Conservation (phyloP, 1,284 basidiomycete genomes). For the Termitomyces sp. region DNA sequence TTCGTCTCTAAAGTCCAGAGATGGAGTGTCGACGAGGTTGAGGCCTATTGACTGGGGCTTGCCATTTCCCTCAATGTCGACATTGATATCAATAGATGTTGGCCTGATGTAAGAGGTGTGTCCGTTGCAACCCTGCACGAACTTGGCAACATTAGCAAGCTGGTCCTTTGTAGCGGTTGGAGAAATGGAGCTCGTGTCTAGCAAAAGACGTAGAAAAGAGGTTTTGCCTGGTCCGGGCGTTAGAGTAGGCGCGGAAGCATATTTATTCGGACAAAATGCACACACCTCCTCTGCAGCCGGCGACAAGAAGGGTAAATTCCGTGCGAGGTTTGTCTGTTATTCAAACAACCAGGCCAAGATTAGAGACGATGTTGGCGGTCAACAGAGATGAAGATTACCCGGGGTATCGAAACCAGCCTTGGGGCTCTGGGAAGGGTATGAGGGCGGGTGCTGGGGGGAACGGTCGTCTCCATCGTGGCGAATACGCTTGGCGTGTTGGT, state of each 20-base stretch:
- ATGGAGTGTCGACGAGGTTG: slow-evolving; percentile 74
- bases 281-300: slow-evolving; percentile 53
- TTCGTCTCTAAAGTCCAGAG: slow-evolving; percentile 64
- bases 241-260: slow-evolving; percentile 15
- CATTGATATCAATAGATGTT: slow-evolving; percentile 61
- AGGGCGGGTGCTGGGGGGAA: slow-evolving; percentile 15
- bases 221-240: slow-evolving; percentile 68
- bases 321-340: slow-evolving; percentile 27
- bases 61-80: slow-evolving; percentile 42
- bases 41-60: slow-evolving; percentile 48
- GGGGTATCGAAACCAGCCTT: slow-evolving; percentile 27
- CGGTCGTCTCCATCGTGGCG: slow-evolving; percentile 39
- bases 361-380: slow-evolving; percentile 17
- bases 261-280: slow-evolving; percentile 16
- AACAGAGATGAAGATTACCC: slow-evolving; percentile 26
- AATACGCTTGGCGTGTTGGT: slow-evolving; percentile 37
- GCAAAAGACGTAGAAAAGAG: slow-evolving; percentile 70
- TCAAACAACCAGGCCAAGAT: slow-evolving; percentile 17
- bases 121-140: slow-evolving; percentile 64
- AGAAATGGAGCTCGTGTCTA: slow-evolving; percentile 67
- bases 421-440: slow-evolving; percentile 18
- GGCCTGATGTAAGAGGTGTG: slow-evolving; percentile 65
- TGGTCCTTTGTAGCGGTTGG: slow-evolving; percentile 57
- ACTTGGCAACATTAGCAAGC: slow-evolving; percentile 68
- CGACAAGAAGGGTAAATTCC: slow-evolving; percentile 70